These are phyloP conservation scores for Amanita pseudoporphyria DNA, from an alignment of 768 basidiomycete genomes.

Conservation along the genomic window DNA sequence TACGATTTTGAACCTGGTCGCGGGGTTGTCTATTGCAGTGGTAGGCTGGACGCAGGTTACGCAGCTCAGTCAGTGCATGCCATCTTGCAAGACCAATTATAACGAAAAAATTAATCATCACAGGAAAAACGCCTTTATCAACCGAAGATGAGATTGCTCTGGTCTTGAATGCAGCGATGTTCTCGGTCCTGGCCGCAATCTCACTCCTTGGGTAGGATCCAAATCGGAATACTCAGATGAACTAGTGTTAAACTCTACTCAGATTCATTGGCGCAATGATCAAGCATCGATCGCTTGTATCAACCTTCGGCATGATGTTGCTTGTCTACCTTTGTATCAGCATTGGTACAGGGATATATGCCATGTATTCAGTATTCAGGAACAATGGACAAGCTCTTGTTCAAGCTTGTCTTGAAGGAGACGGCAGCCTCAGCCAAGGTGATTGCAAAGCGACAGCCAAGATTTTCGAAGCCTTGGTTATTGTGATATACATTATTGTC, in stretches of 20 bases:
- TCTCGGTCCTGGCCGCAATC: slow-evolving; percentile 35
- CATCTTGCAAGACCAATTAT: neutral
- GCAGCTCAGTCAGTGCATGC: slow-evolving; percentile 28
- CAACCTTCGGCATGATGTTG: slow-evolving; percentile 33
- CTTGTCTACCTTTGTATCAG: slow-evolving; percentile 35
- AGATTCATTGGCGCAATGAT: slow-evolving; percentile 37
- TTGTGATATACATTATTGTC: slow-evolving; percentile 36
- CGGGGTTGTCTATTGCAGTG: slow-evolving; percentile 34
- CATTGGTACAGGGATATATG: slow-evolving; percentile 37
- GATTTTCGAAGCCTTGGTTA: slow-evolving; percentile 30
- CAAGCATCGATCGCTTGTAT: slow-evolving; percentile 31
- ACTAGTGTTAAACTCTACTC: neutral
- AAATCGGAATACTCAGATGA: neutral
- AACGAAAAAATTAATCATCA: slow-evolving; percentile 11
- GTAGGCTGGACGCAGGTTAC: slow-evolving; percentile 38
- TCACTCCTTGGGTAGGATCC: slow-evolving; percentile 39
- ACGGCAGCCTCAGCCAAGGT: slow-evolving; percentile 18
- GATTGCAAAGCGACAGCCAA: slow-evolving; percentile 33
- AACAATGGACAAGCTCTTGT: slow-evolving; percentile 27
- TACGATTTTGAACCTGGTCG: slow-evolving; percentile 33
- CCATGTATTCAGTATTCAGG: slow-evolving; percentile 39
- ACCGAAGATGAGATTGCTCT: slow-evolving; percentile 30
- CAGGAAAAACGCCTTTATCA: slow-evolving; percentile 23
- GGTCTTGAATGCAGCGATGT: slow-evolving; percentile 37
- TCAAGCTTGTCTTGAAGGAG: slow-evolving; percentile 27